phyloP scores from a whole-genome alignment of 2,329 filamentous ascomycete species.

The Xylariaceae sp. region DNA sequence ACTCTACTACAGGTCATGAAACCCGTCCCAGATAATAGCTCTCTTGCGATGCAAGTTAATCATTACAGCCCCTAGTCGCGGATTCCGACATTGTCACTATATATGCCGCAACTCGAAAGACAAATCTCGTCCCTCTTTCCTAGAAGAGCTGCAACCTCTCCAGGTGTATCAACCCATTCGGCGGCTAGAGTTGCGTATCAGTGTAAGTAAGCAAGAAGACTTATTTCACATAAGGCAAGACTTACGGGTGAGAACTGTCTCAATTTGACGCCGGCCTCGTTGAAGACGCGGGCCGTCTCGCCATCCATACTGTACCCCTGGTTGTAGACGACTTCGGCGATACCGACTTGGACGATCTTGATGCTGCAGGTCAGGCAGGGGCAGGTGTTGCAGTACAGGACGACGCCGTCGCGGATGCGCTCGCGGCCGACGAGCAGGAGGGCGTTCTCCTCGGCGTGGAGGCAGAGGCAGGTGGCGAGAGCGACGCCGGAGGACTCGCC shows the following conservation, averaged over 20 bases:
- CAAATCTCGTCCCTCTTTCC: too few species aligned
- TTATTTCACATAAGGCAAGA: conserved; percentile 20
- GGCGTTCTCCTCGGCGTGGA: conserved; percentile 98
- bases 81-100: too few species aligned
- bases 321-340: conserved; percentile 91
- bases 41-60: too few species aligned
- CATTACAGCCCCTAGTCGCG: too few species aligned
- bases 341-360: conserved; percentile 96
- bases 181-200: conserved; percentile 33
- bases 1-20: too few species aligned
- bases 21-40: too few species aligned
- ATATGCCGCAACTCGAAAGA: too few species aligned
- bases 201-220: neutral
- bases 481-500: conserved; percentile 65
- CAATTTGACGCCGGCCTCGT: conserved; percentile 76
- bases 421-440: conserved; percentile 91
- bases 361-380: conserved; percentile 97
- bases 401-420: conserved; percentile 74
- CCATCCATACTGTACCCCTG: conserved; percentile 93
- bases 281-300: conserved; percentile 76
- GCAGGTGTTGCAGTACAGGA: conserved; percentile 93
- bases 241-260: conserved; percentile 83
- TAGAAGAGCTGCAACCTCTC: conserved; percentile 30
- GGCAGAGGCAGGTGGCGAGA: conserved; percentile 83
- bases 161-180: conserved; percentile 51